A percentile compares a stretch with the other conserved stretches of the same genome.
phyloP scores from a whole-genome alignment of 768 basidiomycete genomes.

The Auricularia sp. region DNA sequence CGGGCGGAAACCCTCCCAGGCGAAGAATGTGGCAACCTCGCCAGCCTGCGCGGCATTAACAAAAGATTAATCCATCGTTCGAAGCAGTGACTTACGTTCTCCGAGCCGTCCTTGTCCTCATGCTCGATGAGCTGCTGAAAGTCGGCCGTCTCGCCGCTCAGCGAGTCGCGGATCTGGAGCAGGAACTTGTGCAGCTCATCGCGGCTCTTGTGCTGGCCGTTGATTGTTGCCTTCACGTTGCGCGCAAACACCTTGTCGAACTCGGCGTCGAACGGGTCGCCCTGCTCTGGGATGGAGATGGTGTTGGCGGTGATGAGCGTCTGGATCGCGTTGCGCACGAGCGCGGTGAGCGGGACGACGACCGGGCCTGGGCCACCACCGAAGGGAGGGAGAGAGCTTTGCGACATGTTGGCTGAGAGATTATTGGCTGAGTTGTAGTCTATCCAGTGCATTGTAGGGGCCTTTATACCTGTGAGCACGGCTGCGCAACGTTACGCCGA shows the following conservation, averaged over 20 bases:
- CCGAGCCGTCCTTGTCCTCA: background rate
- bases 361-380: background rate
- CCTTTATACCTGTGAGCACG: no score
- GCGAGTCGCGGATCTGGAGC: background rate
- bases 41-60: background rate
- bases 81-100: background rate
- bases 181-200: constrained; percentile 13
- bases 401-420: background rate
- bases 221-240: constrained; percentile 29
- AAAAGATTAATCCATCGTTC: no score
- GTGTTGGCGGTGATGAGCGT: background rate
- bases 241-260: constrained; percentile 34
- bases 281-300: background rate
- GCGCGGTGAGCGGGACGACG: background rate
- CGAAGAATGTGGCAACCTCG: background rate
- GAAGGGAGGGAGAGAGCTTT: background rate
- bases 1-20: background rate
- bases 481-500: no score
- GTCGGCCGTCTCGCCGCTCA: background rate
- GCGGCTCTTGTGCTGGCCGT: constrained; percentile 30
- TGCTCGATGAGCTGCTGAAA: background rate
- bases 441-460: no score
- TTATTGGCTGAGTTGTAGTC: background rate
- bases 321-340: background rate
- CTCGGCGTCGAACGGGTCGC: constrained; percentile 21